Conservation (phyloP, 169 alveolate genomes). For the Ichthyophthirius multifiliis region DNA sequence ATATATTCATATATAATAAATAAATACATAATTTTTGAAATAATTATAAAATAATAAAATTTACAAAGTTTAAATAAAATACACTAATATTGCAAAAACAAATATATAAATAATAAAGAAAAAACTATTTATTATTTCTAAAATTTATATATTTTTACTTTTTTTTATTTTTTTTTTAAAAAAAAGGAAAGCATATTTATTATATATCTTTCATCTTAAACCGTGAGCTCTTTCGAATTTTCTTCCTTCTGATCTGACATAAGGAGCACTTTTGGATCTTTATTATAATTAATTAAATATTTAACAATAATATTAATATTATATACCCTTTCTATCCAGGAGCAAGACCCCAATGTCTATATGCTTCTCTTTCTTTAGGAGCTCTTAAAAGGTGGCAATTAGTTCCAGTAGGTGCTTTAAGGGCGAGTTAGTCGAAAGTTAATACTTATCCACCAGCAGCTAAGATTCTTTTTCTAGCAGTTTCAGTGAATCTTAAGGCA, state of each 20-base stretch:
- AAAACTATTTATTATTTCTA: no score
- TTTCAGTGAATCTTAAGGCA: conserved; percentile 73
- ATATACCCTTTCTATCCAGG: conserved; percentile 38
- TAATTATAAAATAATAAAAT: no score
- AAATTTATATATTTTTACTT: no score
- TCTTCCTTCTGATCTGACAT: conserved; percentile 59
- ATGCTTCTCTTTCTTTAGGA: conserved; percentile 79
- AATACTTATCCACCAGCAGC: conserved; percentile 70
- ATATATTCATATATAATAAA: no score
- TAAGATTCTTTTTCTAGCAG: conserved; percentile 79
- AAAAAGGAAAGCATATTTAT: no score
- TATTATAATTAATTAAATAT: neutral
- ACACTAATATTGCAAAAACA: no score
- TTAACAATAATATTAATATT: neutral
- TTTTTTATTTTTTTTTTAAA: no score
- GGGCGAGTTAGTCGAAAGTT: conserved; percentile 75
- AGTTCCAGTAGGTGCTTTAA: conserved; percentile 55
- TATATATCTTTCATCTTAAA: neutral
- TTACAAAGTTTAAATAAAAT: no score
- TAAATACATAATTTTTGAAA: no score
- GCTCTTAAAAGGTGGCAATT: conserved; percentile 74
- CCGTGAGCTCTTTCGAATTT: conserved; percentile 55
- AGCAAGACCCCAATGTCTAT: conserved; percentile 70
- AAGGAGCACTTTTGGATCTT: conserved; percentile 58
- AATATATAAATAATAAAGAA: no score